phyloP scores from a whole-genome alignment of 495 filamentous ascomycete species.

The Parathielavia appendiculata region DNA sequence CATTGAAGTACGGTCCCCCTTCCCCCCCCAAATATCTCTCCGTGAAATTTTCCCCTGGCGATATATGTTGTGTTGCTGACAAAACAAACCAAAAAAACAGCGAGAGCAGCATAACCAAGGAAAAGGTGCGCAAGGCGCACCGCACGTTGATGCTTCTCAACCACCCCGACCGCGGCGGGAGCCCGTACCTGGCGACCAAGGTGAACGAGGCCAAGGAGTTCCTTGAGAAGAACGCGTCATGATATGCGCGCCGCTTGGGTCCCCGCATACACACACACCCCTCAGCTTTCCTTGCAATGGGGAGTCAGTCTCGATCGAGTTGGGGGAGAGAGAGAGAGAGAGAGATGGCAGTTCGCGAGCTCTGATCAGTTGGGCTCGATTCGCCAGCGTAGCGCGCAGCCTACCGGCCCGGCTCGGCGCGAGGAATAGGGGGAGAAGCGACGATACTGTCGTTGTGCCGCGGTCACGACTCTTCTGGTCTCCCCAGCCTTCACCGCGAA shows the following conservation, averaged over 20 bases:
- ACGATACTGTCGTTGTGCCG: too few species aligned
- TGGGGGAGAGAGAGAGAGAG: too few species aligned
- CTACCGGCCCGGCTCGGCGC: too few species aligned
- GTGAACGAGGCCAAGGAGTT: slow-evolving; percentile 98
- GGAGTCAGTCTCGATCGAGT: too few species aligned
- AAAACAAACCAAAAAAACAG: slow-evolving; percentile 40
- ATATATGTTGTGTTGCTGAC: slow-evolving; percentile 3
- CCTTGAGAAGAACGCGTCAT: slow-evolving; percentile 62
- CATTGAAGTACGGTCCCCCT: slow-evolving; percentile 66
- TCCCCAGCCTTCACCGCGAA: neutral
- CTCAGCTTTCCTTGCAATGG: too few species aligned
- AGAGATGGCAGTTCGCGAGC: too few species aligned
- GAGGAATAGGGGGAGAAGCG: too few species aligned
- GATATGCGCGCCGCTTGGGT: neutral
- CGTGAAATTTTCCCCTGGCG: neutral
- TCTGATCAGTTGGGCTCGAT: too few species aligned
- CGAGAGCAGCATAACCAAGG: slow-evolving; percentile 78
- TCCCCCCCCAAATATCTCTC: neutral
- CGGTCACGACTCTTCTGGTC: too few species aligned
- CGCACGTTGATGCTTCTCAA: slow-evolving; percentile 95
- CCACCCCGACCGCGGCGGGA: slow-evolving; percentile 95
- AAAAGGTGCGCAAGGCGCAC: slow-evolving; percentile 93
- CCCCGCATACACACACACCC: too few species aligned
- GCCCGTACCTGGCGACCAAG: slow-evolving; percentile 93
- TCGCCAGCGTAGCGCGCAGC: too few species aligned